Evolutionary conservation across 495 filamentous ascomycete genomes (phyloP).

Genomic region (Penicillium cataractarum): DNA sequence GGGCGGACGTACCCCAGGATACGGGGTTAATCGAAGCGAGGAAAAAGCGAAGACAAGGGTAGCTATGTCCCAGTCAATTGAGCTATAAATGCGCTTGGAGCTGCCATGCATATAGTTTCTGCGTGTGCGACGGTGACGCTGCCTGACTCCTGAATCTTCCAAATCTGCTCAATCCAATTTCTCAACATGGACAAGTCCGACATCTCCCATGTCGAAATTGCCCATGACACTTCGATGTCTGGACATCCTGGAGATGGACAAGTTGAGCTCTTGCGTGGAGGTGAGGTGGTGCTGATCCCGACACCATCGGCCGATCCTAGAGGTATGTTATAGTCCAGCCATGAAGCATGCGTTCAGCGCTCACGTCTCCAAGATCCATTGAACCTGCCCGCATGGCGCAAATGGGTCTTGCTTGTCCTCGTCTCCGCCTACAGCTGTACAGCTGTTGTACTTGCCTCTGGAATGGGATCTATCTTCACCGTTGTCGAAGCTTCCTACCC

Average conservation of each 20-base stretch:
- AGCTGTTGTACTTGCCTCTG: constrained; percentile 27
- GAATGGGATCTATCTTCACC: constrained; percentile 31
- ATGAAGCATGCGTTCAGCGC: not conserved
- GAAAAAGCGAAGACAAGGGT: not conserved
- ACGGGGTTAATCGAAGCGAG: constrained; percentile 1
- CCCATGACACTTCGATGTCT: not conserved
- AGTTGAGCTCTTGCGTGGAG: constrained; percentile 22
- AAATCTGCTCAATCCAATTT: not conserved
- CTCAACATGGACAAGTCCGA: constrained; percentile 19
- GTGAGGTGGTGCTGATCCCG: constrained; percentile 27
- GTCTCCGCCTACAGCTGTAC: constrained; percentile 24
- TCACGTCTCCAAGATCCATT: constrained; percentile 27
- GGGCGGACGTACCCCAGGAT: constrained; percentile 4
- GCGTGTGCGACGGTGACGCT: constrained; percentile 3
- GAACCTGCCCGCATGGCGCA: constrained; percentile 28
- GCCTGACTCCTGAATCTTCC: not conserved
- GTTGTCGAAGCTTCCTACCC: constrained; percentile 23
- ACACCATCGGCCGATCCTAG: constrained; percentile 29
- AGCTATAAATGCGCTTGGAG: not conserved
- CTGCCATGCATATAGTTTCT: not conserved
- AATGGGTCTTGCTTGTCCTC: constrained; percentile 27
- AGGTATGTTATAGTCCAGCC: constrained; percentile 17
- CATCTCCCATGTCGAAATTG: constrained; percentile 18
- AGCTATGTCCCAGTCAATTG: not conserved
- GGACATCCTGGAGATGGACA: constrained; percentile 3